Conservation (phyloP, 73 alveolate species). For the Uronychia setigera region DNA sequence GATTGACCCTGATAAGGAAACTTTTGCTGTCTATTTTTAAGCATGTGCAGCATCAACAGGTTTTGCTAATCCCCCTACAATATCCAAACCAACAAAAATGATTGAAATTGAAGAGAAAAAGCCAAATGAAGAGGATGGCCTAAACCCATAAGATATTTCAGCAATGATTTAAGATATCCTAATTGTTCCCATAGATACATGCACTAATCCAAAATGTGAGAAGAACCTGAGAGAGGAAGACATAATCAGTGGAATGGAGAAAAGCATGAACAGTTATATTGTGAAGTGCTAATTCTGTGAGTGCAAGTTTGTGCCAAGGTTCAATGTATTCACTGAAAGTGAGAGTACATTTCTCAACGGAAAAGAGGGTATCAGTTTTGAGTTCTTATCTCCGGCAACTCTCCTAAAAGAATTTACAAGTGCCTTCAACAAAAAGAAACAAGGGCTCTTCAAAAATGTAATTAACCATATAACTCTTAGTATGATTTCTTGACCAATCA, state of each 20-base stretch:
- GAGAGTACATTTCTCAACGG: slow-evolving; percentile 35
- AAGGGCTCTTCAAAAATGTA: slow-evolving; percentile 33
- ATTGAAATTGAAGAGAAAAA: not conserved
- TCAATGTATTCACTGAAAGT: slow-evolving; percentile 55
- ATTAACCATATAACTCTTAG: not conserved
- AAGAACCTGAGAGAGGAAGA: slow-evolving; percentile 62
- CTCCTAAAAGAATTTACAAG: slow-evolving; percentile 62
- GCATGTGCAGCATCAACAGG: slow-evolving; percentile 17
- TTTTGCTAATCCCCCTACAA: not conserved
- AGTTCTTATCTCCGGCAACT: slow-evolving; percentile 68
- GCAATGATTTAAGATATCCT: slow-evolving; percentile 7
- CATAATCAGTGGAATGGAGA: slow-evolving; percentile 60
- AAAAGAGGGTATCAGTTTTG: slow-evolving; percentile 51
- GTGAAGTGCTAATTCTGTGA: slow-evolving; percentile 70
- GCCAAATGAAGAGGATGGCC: not conserved
- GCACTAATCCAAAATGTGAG: slow-evolving; percentile 45
- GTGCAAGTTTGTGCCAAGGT: slow-evolving; percentile 62
- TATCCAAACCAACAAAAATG: not conserved
- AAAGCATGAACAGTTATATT: slow-evolving; percentile 52
- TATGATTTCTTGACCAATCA: slow-evolving; percentile 54
- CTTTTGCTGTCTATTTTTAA: slow-evolving; percentile 59
- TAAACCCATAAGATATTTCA: not conserved
- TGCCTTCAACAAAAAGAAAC: slow-evolving; percentile 57
- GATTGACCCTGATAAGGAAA: slow-evolving; percentile 73
- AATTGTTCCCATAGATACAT: slow-evolving; percentile 3